These are phyloP conservation scores for Backusella parvicylindrica DNA, from an alignment of 192 early-diverging fungal genomes.

Conservation along the genomic window DNA sequence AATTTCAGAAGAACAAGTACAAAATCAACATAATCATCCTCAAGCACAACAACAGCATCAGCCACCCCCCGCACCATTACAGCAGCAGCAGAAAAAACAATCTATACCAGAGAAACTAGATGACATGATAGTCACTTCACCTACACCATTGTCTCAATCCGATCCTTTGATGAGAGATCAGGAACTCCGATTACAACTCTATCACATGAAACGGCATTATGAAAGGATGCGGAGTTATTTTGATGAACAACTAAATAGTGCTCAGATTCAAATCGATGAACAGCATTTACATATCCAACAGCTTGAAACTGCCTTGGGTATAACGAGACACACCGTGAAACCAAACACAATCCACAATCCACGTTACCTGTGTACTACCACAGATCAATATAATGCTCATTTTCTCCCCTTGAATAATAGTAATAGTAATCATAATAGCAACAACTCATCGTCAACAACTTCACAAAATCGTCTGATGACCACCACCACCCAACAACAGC, in stretches of 20 bases:
- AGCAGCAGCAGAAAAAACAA: not conserved
- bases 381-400: not conserved
- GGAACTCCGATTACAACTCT: constrained; percentile 4
- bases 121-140: not conserved
- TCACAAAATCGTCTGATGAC: not conserved
- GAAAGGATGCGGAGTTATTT: constrained; percentile 7
- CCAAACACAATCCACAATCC: not conserved
- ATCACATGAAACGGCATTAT: constrained; percentile 7
- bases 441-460: not conserved
- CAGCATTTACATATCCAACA: constrained; percentile 1
- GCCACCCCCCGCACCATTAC: not conserved
- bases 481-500: not conserved
- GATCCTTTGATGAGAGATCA: not conserved
- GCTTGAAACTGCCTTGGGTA: not conserved
- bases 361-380: not conserved
- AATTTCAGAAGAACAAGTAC: not conserved
- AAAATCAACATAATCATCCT: not conserved
- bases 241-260: not conserved
- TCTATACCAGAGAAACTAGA: not conserved
- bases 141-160: not conserved
- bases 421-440: not conserved
- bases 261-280: constrained; percentile 10
- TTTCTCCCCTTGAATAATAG: not conserved
- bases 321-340: not conserved
- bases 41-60: not conserved